Percentiles rank a stretch among this genome's conserved stretches.
Evolutionary conservation across 1,284 basidiomycete species (phyloP).

Genomic region (Leccinum brunneo-olivaceum): DNA sequence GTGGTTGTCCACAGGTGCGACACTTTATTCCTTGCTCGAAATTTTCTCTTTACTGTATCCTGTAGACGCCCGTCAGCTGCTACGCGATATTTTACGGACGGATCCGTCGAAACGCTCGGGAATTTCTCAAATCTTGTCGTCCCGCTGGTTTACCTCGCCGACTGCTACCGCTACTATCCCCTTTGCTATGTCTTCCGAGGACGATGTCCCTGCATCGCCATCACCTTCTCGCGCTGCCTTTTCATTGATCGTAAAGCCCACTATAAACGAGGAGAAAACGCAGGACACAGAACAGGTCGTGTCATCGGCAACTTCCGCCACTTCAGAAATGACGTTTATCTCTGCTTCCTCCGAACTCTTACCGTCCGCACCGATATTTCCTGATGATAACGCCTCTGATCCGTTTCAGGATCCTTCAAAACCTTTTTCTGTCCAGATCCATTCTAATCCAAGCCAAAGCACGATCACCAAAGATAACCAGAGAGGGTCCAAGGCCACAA

Average conservation of each 20-base stretch:
- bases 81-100: constrained; percentile 73
- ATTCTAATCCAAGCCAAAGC: constrained; percentile 47
- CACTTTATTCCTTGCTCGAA: constrained; percentile 3
- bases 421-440: constrained; percentile 29
- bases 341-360: constrained; percentile 48
- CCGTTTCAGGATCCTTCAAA: constrained; percentile 30
- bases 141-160: constrained; percentile 79
- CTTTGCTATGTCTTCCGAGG: constrained; percentile 27
- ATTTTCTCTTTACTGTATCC: constrained; percentile 4
- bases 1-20: constrained; percentile 79
- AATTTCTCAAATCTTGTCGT: constrained; percentile 82
- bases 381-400: constrained; percentile 41
- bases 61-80: constrained; percentile 75
- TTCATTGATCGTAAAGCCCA: constrained; percentile 15
- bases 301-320: constrained; percentile 35
- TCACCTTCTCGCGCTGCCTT: constrained; percentile 23
- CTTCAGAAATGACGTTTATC: constrained; percentile 48
- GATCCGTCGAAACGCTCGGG: constrained; percentile 73
- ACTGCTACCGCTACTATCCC: constrained; percentile 31
- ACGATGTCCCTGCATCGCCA: constrained; percentile 22
- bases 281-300: constrained; percentile 40
- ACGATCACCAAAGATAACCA: constrained; percentile 34
- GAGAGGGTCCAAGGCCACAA: constrained; percentile 9
- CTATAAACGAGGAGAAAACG: constrained; percentile 25
- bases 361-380: constrained; percentile 51